Evolutionary conservation across 2,329 filamentous ascomycete genomes (phyloP), one percentile per base, ranked within the genome.

Genomic region (Sclerotinia nivalis): DNA sequence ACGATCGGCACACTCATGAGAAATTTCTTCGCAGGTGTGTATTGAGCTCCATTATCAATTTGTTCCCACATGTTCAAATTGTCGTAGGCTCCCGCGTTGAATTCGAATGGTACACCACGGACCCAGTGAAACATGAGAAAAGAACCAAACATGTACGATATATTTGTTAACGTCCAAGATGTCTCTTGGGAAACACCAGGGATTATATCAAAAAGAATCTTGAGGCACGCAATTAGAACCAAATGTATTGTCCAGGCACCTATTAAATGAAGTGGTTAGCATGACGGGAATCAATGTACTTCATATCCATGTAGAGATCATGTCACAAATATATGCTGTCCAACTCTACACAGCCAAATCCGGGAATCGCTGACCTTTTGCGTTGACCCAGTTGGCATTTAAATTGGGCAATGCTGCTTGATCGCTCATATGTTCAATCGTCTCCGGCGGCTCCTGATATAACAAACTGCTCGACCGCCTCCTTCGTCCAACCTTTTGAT

Each of bases 41-140:
- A 99, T 81, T 99, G 96, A 76, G 96, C 96, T 60, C 96, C 96
- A 78, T 98, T 96, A 84, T 99, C 96, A 80, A 99, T 99, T 83
- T 99, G 96, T 84, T 99, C 96, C 96, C 96, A 99, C 96, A 99
- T 98, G 84, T 98, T 99, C 79, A 99, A 87, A 81, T 99, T 98
- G 85, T 99, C 96, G 82, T 98, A 99, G 76, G 96, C 96, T 71
- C 96, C 96, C 69, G 93, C 91, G 80, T 99, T 99, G 87, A 99
- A 99, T 81, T 99, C 96, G 79, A 99, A 99, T 8, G 96, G 96
- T 60, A 98, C 93, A 76, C 96, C 96, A 79, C 95, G 93, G 76
- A 99, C 96, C 86, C 93, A 97, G 83, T 99, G 96, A 83, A 99
- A 99, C 96, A 99, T 99, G 81, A 99, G 88, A 82, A 98, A 99